phyloP scores from a whole-genome alignment of 2,329 filamentous ascomycete genomes.

The Paramyrothecium sp. region DNA sequence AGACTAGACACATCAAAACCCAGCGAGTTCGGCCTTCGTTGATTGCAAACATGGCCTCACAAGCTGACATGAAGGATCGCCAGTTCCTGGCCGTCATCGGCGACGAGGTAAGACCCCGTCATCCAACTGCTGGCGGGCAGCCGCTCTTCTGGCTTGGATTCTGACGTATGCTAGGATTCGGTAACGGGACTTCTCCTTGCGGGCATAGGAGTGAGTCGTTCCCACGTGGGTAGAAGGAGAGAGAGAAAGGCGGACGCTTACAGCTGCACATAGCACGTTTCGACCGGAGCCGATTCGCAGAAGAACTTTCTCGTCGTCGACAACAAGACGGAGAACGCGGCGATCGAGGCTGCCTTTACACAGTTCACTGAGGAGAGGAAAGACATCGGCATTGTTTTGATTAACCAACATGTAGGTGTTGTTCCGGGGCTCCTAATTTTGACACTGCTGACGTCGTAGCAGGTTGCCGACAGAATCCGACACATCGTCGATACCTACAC shows the following conservation, averaged over 20 bases:
- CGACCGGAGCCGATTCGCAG: constrained; percentile 80
- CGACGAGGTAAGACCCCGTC: constrained; percentile 68
- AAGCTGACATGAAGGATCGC: constrained; percentile 73
- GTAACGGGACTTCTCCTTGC: constrained; percentile 94
- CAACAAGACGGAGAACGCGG: constrained; percentile 81
- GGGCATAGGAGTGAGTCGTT: constrained; percentile 75
- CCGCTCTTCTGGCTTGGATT: constrained; percentile 5
- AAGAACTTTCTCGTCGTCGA: constrained; percentile 99
- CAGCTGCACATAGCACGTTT: constrained; percentile 69
- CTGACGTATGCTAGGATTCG: constrained; percentile 67
- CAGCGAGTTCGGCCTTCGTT: constrained; percentile 1
- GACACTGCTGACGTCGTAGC: constrained; percentile 15
- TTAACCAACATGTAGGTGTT: constrained; percentile 87
- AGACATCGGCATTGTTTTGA: constrained; percentile 93
- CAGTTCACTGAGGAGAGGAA: constrained; percentile 86
- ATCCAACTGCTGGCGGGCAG: not conserved
- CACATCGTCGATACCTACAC: constrained; percentile 88
- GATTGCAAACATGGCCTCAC: constrained; percentile 41
- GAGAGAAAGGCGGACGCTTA: constrained; percentile 2
- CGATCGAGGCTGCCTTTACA: constrained; percentile 89
- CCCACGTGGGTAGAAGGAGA: not conserved
- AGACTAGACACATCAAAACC: not conserved
- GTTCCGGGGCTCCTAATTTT: not conserved
- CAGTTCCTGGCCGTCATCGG: constrained; percentile 98
- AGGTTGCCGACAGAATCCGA: constrained; percentile 94